Conservation (phyloP, 148 eudicot species). For the Euryodendron excelsum region DNA sequence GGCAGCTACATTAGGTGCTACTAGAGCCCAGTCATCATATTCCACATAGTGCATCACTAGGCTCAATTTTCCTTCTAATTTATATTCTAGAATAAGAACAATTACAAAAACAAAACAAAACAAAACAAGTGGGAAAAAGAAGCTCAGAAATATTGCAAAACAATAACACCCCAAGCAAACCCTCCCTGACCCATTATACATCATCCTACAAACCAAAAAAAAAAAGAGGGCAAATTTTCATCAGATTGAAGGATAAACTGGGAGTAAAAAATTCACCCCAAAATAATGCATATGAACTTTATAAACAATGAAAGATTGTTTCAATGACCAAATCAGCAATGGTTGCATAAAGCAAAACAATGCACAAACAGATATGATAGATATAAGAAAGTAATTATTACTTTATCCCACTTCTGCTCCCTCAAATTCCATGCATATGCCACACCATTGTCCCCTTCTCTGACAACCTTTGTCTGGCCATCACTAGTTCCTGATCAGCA, state of each 20-base stretch:
- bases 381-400: no score
- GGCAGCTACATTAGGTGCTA: background rate
- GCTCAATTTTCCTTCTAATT: background rate
- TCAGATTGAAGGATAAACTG: background rate
- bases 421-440: slow-evolving; percentile 92
- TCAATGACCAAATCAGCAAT: background rate
- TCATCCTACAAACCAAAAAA: background rate
- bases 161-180: background rate
- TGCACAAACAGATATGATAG: background rate
- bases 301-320: background rate
- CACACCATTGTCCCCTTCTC: slow-evolving; percentile 99
- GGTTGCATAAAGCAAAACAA: background rate
- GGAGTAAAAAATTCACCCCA: background rate
- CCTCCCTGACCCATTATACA: background rate
- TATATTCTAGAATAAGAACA: background rate
- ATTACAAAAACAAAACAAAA: no score
- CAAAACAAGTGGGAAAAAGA: background rate
- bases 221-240: no score
- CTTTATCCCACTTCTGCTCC: slow-evolving; percentile 93
- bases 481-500: slow-evolving; percentile 70
- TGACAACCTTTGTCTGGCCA: slow-evolving; percentile 89
- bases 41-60: background rate
- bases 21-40: background rate
- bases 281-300: background rate
- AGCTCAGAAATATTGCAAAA: background rate